These are phyloP conservation scores for Funneliformis geosporum DNA, from an alignment of 192 early-diverging fungal genomes.

Conservation along the genomic window DNA sequence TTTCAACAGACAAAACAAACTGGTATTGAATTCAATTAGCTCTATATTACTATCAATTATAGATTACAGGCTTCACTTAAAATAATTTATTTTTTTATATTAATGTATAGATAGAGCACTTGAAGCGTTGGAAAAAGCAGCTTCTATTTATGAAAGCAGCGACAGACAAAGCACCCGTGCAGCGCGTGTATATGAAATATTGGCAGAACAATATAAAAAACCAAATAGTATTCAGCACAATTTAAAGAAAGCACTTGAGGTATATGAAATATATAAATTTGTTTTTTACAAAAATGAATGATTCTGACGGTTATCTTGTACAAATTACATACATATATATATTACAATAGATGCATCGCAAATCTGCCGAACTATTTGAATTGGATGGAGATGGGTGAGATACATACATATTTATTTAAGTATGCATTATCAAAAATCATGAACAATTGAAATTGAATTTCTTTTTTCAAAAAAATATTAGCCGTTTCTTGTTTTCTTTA, in stretches of 20 bases:
- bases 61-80: background rate
- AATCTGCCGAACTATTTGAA: slow-evolving; percentile 40
- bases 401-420: background rate
- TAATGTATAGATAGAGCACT: slow-evolving; percentile 15
- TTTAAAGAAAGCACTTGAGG: slow-evolving; percentile 39
- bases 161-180: slow-evolving; percentile 20
- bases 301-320: slow-evolving; percentile 31
- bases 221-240: background rate
- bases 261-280: slow-evolving; percentile 32
- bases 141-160: slow-evolving; percentile 21
- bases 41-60: background rate
- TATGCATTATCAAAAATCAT: background rate
- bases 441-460: background rate
- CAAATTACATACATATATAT: slow-evolving; percentile 18
- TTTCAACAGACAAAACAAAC: slow-evolving; percentile 41
- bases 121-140: slow-evolving; percentile 22
- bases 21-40: slow-evolving; percentile 31
- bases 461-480: background rate
- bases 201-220: slow-evolving; percentile 12
- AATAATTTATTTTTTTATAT: background rate
- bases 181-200: slow-evolving; percentile 18
- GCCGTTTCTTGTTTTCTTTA: slow-evolving; percentile 28
- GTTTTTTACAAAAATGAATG: slow-evolving; percentile 33
- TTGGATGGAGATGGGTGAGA: slow-evolving; percentile 43
- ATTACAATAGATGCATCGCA: slow-evolving; percentile 34